Evolutionary conservation across 768 basidiomycete genomes (phyloP).

Genomic region (Agaricus sinodeliciosus): DNA sequence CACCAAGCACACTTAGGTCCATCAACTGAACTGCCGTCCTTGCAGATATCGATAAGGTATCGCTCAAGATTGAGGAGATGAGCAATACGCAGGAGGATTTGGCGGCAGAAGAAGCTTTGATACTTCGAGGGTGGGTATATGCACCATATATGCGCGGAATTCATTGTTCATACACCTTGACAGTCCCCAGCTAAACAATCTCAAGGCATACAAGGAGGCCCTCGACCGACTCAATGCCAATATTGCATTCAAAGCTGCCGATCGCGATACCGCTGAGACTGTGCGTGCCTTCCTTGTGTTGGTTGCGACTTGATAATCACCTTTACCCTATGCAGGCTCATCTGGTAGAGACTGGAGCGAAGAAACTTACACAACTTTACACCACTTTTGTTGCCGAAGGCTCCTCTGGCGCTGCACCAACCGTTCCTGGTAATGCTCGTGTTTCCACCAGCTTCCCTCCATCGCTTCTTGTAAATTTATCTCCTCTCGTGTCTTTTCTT

Average conservation of each 20-base stretch:
- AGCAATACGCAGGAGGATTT: slow-evolving; percentile 70
- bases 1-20: not conserved
- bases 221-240: slow-evolving; percentile 72
- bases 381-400: slow-evolving; percentile 87
- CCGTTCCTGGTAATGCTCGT: not conserved
- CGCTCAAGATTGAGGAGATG: slow-evolving; percentile 74
- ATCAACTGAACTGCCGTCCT: not conserved
- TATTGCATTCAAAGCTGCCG: slow-evolving; percentile 68
- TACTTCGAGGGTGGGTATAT: slow-evolving; percentile 61
- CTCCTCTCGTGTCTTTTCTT: slow-evolving; percentile 61
- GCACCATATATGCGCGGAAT: too few species aligned
- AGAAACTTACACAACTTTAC: slow-evolving; percentile 75
- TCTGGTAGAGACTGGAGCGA: slow-evolving; percentile 75
- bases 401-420: slow-evolving; percentile 66
- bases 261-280: slow-evolving; percentile 47
- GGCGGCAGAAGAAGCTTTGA: slow-evolving; percentile 71
- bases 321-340: slow-evolving; percentile 37
- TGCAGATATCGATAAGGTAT: slow-evolving; percentile 74
- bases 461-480: slow-evolving; percentile 43
- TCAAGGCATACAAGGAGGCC: slow-evolving; percentile 61
- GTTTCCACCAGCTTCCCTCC: slow-evolving; percentile 43
- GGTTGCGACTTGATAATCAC: not conserved
- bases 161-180: not conserved
- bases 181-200: slow-evolving; percentile 67
- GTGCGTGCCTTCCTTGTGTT: slow-evolving; percentile 23